Conservation (phyloP, 768 basidiomycete species). For the Amanita pseudoporphyria region DNA sequence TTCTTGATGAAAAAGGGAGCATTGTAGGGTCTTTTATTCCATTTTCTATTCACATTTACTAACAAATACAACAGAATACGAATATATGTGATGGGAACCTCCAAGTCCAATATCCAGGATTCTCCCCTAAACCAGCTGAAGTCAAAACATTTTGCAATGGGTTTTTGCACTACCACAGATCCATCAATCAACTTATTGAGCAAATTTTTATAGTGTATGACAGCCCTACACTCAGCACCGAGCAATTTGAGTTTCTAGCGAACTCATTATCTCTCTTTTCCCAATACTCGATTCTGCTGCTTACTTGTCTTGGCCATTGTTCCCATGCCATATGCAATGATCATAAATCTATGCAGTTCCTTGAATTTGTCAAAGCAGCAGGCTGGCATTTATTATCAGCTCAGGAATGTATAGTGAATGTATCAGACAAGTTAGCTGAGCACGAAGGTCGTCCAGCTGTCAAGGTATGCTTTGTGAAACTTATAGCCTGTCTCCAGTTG, state of each 20-base stretch:
- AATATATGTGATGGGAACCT: not conserved
- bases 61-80: not conserved
- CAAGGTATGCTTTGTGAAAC: not conserved
- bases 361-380: slow-evolving; percentile 4
- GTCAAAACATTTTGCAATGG: not conserved
- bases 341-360: slow-evolving; percentile 1
- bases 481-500: not conserved
- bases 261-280: slow-evolving; percentile 1
- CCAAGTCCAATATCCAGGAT: not conserved
- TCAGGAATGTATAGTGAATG: not conserved
- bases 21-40: not conserved
- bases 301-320: slow-evolving; percentile 1
- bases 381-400: not conserved
- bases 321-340: not conserved
- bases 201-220: not conserved
- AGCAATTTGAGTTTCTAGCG: slow-evolving; percentile 2
- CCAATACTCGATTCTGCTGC: slow-evolving; percentile 2
- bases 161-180: not conserved
- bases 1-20: not conserved
- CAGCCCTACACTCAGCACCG: not conserved
- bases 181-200: not conserved
- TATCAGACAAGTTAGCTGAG: slow-evolving; percentile 1
- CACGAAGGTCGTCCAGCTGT: not conserved
- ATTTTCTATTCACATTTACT: not conserved
- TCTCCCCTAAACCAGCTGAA: not conserved